A percentile compares a stretch with the other conserved stretches of the same genome.
phyloP scores from a whole-genome alignment of 1,284 basidiomycete genomes.

The Boletus semigastroideus region DNA sequence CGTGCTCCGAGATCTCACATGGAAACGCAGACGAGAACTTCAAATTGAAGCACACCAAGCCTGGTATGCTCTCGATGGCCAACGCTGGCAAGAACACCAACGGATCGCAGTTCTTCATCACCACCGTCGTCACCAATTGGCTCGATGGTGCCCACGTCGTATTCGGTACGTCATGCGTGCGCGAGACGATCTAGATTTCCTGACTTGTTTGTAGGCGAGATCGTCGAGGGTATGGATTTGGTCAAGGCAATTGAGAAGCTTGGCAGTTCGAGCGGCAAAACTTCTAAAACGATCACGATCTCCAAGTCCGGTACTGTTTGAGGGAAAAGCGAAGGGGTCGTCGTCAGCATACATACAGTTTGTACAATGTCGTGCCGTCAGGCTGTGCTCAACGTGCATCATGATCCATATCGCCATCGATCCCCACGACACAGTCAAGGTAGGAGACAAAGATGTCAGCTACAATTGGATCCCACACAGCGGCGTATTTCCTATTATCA shows the following conservation, averaged over 20 bases:
- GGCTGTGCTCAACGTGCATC: too few species aligned
- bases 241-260: background rate
- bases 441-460: too few species aligned
- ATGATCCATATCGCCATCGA: too few species aligned
- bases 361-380: background rate
- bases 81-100: constrained; percentile 73
- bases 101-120: constrained; percentile 65
- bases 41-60: constrained; percentile 71
- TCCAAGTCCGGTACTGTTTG: background rate
- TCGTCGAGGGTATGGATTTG: background rate
- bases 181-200: background rate
- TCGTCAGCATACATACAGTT: background rate
- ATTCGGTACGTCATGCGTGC: constrained; percentile 55
- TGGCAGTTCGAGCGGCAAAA: background rate
- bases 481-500: too few species aligned
- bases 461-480: too few species aligned
- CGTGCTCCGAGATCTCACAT: background rate
- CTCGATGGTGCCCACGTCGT: constrained; percentile 81
- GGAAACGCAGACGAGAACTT: constrained; percentile 79
- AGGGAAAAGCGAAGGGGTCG: background rate
- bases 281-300: background rate
- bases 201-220: constrained; percentile 43
- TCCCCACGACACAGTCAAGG: too few species aligned
- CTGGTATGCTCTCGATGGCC: constrained; percentile 91
- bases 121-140: constrained; percentile 68